Conservation (phyloP, 345 rosid genomes). For the Mangifera indica region DNA sequence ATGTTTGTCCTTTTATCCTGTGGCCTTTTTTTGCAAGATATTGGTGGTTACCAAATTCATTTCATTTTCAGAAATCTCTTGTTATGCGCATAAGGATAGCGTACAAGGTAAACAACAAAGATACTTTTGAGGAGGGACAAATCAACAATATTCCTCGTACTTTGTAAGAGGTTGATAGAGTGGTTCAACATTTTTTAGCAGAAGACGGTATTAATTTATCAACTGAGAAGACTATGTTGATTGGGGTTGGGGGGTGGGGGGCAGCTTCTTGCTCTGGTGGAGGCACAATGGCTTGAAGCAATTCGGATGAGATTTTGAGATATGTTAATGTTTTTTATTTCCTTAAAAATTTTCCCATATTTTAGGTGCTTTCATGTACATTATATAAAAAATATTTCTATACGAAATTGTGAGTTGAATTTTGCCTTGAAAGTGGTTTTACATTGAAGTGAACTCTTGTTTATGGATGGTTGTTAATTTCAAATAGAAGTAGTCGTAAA, state of each 20-base stretch:
- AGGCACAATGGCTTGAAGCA: constrained; percentile 27
- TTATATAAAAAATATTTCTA: constrained; percentile 33
- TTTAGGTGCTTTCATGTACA: constrained; percentile 51
- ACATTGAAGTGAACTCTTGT: constrained; percentile 3
- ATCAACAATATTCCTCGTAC: constrained; percentile 80
- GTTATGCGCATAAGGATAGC: constrained; percentile 91
- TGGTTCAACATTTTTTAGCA: constrained; percentile 15
- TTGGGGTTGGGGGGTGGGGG: constrained; percentile 28
- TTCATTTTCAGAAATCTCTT: constrained; percentile 73
- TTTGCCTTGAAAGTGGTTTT: constrained; percentile 33
- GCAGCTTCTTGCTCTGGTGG: constrained; percentile 19
- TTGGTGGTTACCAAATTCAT: constrained; percentile 15
- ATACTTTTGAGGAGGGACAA: constrained; percentile 89
- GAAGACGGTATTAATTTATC: constrained; percentile 10
- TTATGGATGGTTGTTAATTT: not conserved
- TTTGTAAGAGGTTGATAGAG: constrained; percentile 44
- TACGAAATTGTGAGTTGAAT: constrained; percentile 42
- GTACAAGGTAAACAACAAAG: constrained; percentile 75
- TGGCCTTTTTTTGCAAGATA: not conserved
- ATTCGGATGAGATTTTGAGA: constrained; percentile 28
- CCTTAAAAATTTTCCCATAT: constrained; percentile 8
- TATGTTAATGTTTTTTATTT: constrained; percentile 21
- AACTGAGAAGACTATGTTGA: constrained; percentile 21
- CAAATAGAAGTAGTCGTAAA: not conserved
- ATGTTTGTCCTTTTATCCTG: too few relatives aligned